Base-by-base conservation (phyloP, 495 filamentous ascomycete genomes). In the Apiosordaria backusii region DNA sequence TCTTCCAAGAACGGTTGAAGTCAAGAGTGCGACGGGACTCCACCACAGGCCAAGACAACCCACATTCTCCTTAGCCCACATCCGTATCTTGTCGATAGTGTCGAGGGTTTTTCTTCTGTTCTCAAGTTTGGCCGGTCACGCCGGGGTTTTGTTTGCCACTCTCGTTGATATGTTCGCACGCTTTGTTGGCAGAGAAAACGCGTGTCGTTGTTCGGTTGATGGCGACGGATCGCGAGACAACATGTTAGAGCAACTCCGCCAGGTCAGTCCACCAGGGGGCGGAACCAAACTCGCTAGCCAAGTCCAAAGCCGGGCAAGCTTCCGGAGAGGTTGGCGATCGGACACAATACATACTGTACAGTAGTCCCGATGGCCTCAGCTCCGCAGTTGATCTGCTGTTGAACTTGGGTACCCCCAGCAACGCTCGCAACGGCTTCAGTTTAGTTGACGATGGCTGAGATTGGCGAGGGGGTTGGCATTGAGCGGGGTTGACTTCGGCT, bases 351-450 rank as follows among this genome's bases (percentile, higher is more conserved):
- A n/a, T n/a, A n/a, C n/a, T n/a, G n/a, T n/a, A n/a, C n/a, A n/a
- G n/a, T 55, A 23, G 19, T n/a, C 6, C 18, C n/a, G 10, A 23
- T 19, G 52, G 4, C 16, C 7, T 55, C 52, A 55, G 52, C n/a
- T 55, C 52, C 52, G 6, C 52, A 45, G 35, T 45, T 55, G 52
- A 55, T 55, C 52, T 55, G 22, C 52, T 55, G 52, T 21, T 23
- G 4, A 55, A 21, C 10, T 18, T 6, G 52, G 52, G 22, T 55
- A 15, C 21, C 52, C 52, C 52, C n/a, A 55, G 52, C 52, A 22
- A 55, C 52, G 16, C 10, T 15, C 5, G 0, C 13, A 15, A 45
- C 21, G 52, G 50, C 50, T 54, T 18, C 3, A 1, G 50, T 54
- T 22, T 13, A n/a, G 50, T 23, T 13, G 50, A 54, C 50, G 50